Evolutionary conservation across 305 asterid species (phyloP).

Genomic region (Solanum hybrid): DNA sequence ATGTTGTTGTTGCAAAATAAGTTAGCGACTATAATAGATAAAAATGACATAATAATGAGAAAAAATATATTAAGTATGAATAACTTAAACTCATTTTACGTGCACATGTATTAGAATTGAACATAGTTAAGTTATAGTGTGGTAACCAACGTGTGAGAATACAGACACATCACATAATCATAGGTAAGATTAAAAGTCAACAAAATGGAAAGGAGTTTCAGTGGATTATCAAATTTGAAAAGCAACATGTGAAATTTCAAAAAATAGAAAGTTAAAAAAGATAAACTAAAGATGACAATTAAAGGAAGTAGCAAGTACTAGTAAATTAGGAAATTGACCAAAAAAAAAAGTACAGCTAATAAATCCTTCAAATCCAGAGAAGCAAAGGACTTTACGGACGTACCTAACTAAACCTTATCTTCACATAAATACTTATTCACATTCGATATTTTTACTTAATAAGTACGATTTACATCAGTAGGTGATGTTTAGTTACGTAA

Average conservation of each 20-base stretch:
- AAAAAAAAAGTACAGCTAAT: background rate
- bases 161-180: background rate
- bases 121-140: background rate
- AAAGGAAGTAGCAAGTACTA: too few relatives aligned
- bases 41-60: background rate
- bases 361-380: background rate
- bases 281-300: background rate
- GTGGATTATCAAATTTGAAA: background rate
- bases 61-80: background rate
- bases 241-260: background rate
- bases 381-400: background rate
- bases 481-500: background rate
- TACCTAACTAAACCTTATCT: background rate
- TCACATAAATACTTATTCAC: background rate
- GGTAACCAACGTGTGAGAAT: background rate
- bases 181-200: background rate
- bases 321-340: background rate
- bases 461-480: background rate
- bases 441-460: background rate
- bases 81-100: background rate
- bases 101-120: background rate
- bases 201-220: background rate
- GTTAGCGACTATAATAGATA: background rate
- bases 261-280: background rate
- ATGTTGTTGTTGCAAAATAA: background rate